phyloP scores from a whole-genome alignment of 2,329 filamentous ascomycete genomes.

The Claviceps arundinis region DNA sequence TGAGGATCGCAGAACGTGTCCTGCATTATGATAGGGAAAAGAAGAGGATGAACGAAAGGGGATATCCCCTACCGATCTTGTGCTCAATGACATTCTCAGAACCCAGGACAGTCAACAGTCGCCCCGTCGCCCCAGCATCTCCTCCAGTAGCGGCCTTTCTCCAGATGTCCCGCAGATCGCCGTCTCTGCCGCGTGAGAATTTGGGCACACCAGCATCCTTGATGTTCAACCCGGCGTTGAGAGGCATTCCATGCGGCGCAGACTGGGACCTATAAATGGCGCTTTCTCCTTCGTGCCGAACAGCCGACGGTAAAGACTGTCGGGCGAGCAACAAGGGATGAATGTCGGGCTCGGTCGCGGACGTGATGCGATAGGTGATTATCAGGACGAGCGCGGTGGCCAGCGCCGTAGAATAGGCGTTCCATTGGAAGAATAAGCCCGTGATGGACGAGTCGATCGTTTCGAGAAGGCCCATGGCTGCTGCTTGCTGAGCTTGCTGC shows the following conservation, averaged over 20 bases:
- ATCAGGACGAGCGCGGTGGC: conserved; percentile 52
- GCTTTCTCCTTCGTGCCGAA: conserved; percentile 75
- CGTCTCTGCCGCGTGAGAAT: conserved; percentile 72
- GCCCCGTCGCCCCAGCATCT: conserved; percentile 54
- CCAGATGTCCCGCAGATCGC: conserved; percentile 89
- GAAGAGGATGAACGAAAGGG: background rate
- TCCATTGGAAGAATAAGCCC: conserved; percentile 65
- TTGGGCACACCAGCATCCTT: conserved; percentile 68
- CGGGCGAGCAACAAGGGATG: conserved; percentile 84
- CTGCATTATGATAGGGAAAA: background rate
- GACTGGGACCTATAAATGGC: conserved; percentile 75
- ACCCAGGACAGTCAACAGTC: conserved; percentile 68
- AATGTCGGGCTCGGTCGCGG: conserved; percentile 69
- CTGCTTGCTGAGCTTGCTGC: background rate
- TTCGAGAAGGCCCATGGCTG: conserved; percentile 32
- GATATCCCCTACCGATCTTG: conserved; percentile 34
- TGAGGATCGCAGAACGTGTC: background rate
- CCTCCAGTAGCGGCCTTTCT: conserved; percentile 52
- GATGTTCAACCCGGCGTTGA: conserved; percentile 67
- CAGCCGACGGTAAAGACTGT: conserved; percentile 64
- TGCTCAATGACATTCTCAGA: conserved; percentile 63
- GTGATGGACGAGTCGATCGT: conserved; percentile 60
- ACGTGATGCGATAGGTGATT: conserved; percentile 57
- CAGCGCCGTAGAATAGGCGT: conserved; percentile 61
- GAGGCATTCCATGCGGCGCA: conserved; percentile 70